Percentiles rank a stretch among this genome's conserved stretches.
phyloP scores from a whole-genome alignment of 352 stramenopile species.

The Saprolegnia parasitica region DNA sequence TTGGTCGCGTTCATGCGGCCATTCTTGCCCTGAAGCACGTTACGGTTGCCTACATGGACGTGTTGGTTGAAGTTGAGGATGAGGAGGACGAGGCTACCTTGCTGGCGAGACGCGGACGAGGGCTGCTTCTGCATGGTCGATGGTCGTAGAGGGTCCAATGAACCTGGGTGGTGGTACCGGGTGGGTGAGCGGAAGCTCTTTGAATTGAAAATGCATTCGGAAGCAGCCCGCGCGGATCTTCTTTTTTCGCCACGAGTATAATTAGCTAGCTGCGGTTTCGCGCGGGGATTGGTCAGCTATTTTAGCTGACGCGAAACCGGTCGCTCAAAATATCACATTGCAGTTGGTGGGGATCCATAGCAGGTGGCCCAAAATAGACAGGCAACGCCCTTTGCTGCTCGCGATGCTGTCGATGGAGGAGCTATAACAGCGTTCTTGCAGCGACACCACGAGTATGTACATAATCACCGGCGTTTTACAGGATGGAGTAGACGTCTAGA shows the following conservation, averaged over 20 bases:
- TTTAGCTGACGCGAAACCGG: not conserved
- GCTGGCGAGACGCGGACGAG: not conserved
- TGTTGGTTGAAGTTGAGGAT: not conserved
- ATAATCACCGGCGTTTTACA: not conserved
- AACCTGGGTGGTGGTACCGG: not conserved
- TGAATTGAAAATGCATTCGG: not conserved
- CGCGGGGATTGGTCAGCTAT: not conserved
- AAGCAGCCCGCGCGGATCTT: not conserved
- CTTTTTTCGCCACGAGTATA: not conserved
- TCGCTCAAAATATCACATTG: not conserved
- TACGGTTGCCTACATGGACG: constrained; percentile 15
- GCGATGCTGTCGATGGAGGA: too few species aligned
- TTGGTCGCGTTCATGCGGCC: constrained; percentile 23
- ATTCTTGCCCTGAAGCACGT: constrained; percentile 9
- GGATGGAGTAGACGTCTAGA: too few species aligned
- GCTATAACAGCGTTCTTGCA: too few species aligned
- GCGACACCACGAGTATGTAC: not conserved
- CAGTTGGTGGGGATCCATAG: not conserved
- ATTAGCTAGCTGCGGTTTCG: too few species aligned
- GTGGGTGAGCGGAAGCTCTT: constrained; percentile 3
- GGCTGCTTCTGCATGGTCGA: constrained; percentile 7
- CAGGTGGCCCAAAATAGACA: not conserved
- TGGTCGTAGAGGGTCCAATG: not conserved
- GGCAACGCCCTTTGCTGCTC: not conserved
- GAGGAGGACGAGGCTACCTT: not conserved